Evolutionary conservation across 2,329 filamentous ascomycete species (phyloP).

Genomic region (Aspergillus pseudonomiae): DNA sequence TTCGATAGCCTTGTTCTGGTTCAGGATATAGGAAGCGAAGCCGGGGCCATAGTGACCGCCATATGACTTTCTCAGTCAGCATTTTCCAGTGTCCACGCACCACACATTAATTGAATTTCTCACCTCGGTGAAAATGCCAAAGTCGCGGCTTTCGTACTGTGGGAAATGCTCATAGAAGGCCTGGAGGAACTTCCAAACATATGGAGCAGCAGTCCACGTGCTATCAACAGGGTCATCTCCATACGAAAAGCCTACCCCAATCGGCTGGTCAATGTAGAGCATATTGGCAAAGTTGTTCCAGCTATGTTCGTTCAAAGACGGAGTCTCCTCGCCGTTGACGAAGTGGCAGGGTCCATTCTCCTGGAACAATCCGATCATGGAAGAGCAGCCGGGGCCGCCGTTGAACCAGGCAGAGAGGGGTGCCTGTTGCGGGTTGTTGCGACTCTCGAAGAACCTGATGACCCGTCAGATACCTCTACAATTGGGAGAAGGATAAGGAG

Average conservation of each 20-base stretch:
- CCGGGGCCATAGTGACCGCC: slow-evolving; percentile 41
- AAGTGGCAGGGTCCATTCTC: slow-evolving; percentile 50
- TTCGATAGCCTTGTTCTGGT: slow-evolving; percentile 39
- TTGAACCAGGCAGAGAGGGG: slow-evolving; percentile 52
- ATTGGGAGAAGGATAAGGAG: background rate
- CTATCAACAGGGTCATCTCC: slow-evolving; percentile 37
- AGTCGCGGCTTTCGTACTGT: slow-evolving; percentile 43
- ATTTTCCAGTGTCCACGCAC: background rate
- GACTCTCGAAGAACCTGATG: slow-evolving; percentile 51
- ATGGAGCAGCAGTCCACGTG: slow-evolving; percentile 51
- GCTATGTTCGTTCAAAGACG: slow-evolving; percentile 54
- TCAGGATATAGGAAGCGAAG: slow-evolving; percentile 40
- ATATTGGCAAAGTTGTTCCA: slow-evolving; percentile 66
- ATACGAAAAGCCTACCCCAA: slow-evolving; percentile 58
- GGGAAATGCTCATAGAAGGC: slow-evolving; percentile 43
- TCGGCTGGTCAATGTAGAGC: slow-evolving; percentile 68
- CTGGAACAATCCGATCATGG: slow-evolving; percentile 45
- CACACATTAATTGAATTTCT: background rate
- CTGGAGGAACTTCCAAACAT: slow-evolving; percentile 62
- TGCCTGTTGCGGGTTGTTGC: slow-evolving; percentile 48
- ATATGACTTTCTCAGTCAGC: slow-evolving; percentile 29
- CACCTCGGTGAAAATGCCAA: slow-evolving; percentile 39
- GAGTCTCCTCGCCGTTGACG: slow-evolving; percentile 44
- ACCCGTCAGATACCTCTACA: background rate
- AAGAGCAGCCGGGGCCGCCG: slow-evolving; percentile 51